These are phyloP conservation scores for Diplodia seriata DNA, from an alignment of 2,329 filamentous ascomycete genomes.

Conservation along the genomic window DNA sequence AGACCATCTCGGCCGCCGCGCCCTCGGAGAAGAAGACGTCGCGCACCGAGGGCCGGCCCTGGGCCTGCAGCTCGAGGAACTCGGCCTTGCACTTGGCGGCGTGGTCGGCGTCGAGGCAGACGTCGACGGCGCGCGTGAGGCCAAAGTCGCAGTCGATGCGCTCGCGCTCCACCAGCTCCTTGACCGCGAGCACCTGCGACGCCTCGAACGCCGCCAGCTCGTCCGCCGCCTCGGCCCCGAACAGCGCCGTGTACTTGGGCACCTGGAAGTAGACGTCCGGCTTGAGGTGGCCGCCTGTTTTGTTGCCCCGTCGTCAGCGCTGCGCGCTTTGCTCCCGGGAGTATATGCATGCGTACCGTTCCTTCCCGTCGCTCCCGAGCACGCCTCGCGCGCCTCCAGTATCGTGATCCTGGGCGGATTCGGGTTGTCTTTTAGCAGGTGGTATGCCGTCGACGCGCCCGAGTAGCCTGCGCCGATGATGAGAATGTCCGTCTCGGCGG, in stretches of 20 bases:
- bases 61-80: conserved; percentile 30
- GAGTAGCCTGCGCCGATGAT: conserved; percentile 47
- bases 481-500: conserved; percentile 41
- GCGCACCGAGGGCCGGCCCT: conserved; percentile 37
- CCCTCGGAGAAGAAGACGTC: conserved; percentile 34
- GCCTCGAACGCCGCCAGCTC: conserved; percentile 36
- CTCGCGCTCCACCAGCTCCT: conserved; percentile 37
- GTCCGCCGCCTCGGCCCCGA: conserved; percentile 29
- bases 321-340: background rate
- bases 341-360: conserved; percentile 43
- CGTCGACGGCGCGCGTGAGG: conserved; percentile 36
- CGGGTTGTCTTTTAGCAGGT: conserved; percentile 37
- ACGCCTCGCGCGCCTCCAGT: conserved; percentile 39
- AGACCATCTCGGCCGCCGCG: conserved; percentile 34
- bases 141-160: conserved; percentile 40
- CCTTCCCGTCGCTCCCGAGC: conserved; percentile 39
- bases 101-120: conserved; percentile 33
- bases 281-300: conserved; percentile 31
- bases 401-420: conserved; percentile 36
- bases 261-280: conserved; percentile 49
- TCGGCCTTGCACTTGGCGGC: conserved; percentile 31
- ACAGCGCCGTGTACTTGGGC: conserved; percentile 29
- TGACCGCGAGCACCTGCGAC: conserved; percentile 34
- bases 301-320: background rate
- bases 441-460: conserved; percentile 43